Percentiles rank a stretch among this genome's conserved stretches.
phyloP scores from a whole-genome alignment of 2,329 filamentous ascomycete genomes.

The Exserohilum rostratum region DNA sequence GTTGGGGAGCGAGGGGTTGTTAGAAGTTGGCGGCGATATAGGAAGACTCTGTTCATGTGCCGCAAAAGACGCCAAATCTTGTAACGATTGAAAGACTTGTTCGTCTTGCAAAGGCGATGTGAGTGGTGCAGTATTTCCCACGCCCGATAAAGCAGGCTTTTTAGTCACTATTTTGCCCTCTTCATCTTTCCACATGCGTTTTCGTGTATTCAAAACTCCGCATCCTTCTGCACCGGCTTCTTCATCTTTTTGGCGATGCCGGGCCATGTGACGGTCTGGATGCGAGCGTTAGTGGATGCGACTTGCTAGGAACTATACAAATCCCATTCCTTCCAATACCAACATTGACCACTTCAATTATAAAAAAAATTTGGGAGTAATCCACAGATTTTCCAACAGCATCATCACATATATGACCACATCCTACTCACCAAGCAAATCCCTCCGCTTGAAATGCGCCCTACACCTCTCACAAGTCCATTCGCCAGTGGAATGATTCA shows the following conservation, averaged over 20 bases:
- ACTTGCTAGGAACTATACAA: neutral
- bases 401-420: neutral
- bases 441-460: conserved; percentile 66
- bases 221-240: conserved; percentile 61
- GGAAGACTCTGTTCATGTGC: conserved; percentile 32
- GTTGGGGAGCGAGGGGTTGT: conserved; percentile 33
- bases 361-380: too few relatives aligned
- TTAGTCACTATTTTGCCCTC: conserved; percentile 60
- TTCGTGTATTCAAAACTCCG: conserved; percentile 59
- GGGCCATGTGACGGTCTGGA: conserved; percentile 63
- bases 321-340: neutral
- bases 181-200: conserved; percentile 60
- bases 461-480: conserved; percentile 65
- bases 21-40: conserved; percentile 45
- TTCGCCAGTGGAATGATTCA: conserved; percentile 73
- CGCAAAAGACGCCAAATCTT: conserved; percentile 30
- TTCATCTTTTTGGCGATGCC: conserved; percentile 61
- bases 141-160: conserved; percentile 35
- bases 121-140: conserved; percentile 12
- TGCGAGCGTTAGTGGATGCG: conserved; percentile 28
- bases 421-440: conserved; percentile 59
- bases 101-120: conserved; percentile 10
- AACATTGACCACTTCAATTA: too few relatives aligned
- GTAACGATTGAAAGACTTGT: conserved; percentile 22
- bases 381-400: too few relatives aligned